These are phyloP conservation scores for Saccharomycopsis schoenii DNA, from an alignment of 805 yeast genomes.

Conservation along the genomic window DNA sequence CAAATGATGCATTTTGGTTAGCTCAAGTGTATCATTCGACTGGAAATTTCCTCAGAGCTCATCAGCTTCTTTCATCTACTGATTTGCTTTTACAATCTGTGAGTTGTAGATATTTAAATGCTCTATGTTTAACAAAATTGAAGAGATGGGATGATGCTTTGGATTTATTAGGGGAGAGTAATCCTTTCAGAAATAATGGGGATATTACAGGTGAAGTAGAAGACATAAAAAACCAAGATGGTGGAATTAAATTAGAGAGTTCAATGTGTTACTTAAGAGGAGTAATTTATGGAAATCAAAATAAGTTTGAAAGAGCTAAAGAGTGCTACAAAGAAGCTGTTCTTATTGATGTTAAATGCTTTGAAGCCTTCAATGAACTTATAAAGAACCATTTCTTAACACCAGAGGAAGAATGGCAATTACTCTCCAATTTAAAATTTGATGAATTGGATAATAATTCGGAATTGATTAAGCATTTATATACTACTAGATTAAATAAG, in stretches of 20 bases:
- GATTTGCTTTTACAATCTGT: constrained; percentile 45
- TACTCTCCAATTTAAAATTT: constrained; percentile 54
- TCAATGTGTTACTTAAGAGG: constrained; percentile 84
- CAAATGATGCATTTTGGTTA: constrained; percentile 93
- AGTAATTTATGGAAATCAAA: constrained; percentile 68
- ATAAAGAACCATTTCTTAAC: constrained; percentile 63
- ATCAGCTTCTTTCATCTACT: constrained; percentile 53
- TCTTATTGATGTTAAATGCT: constrained; percentile 80
- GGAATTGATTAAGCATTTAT: constrained; percentile 67
- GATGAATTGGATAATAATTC: constrained; percentile 69
- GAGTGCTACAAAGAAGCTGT: constrained; percentile 84
- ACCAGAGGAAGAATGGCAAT: constrained; percentile 82
- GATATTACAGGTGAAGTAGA: constrained; percentile 3
- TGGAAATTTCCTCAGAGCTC: constrained; percentile 72
- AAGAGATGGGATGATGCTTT: constrained; percentile 84
- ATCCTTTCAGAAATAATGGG: constrained; percentile 49
- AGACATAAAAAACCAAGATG: constrained; percentile 45
- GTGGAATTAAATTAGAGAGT: constrained; percentile 80
- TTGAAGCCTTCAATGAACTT: constrained; percentile 81
- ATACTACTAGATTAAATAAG: constrained; percentile 68
- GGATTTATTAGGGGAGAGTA: constrained; percentile 71
- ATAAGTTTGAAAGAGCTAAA: constrained; percentile 77
- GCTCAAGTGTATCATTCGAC: constrained; percentile 79
- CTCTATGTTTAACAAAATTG: constrained; percentile 59
- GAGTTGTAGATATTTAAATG: constrained; percentile 74